Conservation (phyloP, 139 green algal genomes). For the Edaphochlamys debaryana region DNA sequence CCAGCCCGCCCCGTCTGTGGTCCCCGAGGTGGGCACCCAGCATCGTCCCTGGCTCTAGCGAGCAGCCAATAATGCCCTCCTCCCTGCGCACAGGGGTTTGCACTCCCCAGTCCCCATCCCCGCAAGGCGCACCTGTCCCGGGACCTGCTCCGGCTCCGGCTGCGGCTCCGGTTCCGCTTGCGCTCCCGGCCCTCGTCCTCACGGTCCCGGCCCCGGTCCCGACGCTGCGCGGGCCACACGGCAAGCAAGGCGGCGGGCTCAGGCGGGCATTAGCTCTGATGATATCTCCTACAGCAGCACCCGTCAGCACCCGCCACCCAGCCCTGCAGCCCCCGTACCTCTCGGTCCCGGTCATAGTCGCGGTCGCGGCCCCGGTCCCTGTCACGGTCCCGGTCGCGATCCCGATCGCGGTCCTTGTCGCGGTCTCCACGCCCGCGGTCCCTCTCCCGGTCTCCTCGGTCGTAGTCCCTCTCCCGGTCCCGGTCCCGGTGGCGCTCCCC, state of each 20-base stretch:
- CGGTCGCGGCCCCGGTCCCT: neutral
- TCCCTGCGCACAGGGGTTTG: too few species aligned
- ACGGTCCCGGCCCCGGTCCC: neutral
- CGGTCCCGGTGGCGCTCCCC: neutral
- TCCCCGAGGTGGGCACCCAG: too few species aligned
- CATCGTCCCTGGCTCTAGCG: too few species aligned
- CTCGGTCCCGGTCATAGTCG: neutral
- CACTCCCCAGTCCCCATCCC: too few species aligned
- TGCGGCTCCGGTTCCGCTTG: constrained; percentile 14
- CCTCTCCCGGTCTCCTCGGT: neutral
- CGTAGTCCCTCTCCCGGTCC: neutral
- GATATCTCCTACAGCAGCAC: too few species aligned
- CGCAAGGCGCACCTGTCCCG: constrained; percentile 30
- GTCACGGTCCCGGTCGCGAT: neutral
- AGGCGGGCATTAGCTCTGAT: too few species aligned
- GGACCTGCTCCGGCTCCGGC: constrained; percentile 17
- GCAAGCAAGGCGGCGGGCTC: too few species aligned
- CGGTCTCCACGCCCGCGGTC: neutral
- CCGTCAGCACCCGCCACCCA: too few species aligned
- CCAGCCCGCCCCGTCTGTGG: too few species aligned
- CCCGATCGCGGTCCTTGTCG: neutral
- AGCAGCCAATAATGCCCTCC: too few species aligned
- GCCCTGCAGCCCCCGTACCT: too few species aligned
- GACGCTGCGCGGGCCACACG: neutral
- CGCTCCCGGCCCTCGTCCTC: neutral